phyloP scores from a whole-genome alignment of 306 rosid genomes.

The Mimosa pudica region DNA sequence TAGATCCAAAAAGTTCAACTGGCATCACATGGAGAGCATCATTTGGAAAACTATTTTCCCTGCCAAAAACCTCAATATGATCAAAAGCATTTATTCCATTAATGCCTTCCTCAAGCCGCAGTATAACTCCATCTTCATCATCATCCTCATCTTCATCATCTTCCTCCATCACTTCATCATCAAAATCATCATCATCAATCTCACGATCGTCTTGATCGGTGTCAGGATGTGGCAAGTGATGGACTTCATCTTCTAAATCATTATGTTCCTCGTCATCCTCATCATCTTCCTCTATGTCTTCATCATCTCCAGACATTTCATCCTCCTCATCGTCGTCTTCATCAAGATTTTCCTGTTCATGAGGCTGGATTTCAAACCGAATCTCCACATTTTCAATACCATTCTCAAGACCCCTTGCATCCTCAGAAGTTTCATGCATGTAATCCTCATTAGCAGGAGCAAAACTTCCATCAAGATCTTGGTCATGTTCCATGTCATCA shows the following conservation, averaged over 20 bases:
- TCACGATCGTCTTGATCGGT: constrained; percentile 98
- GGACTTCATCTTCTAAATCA: constrained; percentile 87
- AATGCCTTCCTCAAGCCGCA: constrained; percentile 96
- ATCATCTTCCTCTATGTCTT: constrained; percentile 91
- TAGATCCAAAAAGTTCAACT: constrained; percentile 90
- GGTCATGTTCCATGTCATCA: constrained; percentile 99
- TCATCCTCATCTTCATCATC: constrained; percentile 98
- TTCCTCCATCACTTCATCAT: constrained; percentile 95
- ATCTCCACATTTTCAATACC: constrained; percentile 71
- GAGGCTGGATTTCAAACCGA: constrained; percentile 81
- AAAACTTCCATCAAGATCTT: constrained; percentile 82
- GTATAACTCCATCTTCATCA: constrained; percentile 95
- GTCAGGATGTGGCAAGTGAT: constrained; percentile 91
- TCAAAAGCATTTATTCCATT: constrained; percentile 98
- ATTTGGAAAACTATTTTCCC: constrained; percentile 81
- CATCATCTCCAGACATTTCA: constrained; percentile 98
- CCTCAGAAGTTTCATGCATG: constrained; percentile 94
- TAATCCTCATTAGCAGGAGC: constrained; percentile 72
- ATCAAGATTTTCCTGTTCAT: constrained; percentile 79
- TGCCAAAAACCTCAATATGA: constrained; percentile 94
- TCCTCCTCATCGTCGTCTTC: constrained; percentile 93
- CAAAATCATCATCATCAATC: constrained; percentile 97
- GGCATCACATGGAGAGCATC: constrained; percentile 97
- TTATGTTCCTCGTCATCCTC: constrained; percentile 93
- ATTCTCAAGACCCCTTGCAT: constrained; percentile 73